Percentiles rank a stretch among this genome's conserved stretches.
phyloP scores from a whole-genome alignment of 2,329 filamentous ascomycete species.

The Cadophora sp. region DNA sequence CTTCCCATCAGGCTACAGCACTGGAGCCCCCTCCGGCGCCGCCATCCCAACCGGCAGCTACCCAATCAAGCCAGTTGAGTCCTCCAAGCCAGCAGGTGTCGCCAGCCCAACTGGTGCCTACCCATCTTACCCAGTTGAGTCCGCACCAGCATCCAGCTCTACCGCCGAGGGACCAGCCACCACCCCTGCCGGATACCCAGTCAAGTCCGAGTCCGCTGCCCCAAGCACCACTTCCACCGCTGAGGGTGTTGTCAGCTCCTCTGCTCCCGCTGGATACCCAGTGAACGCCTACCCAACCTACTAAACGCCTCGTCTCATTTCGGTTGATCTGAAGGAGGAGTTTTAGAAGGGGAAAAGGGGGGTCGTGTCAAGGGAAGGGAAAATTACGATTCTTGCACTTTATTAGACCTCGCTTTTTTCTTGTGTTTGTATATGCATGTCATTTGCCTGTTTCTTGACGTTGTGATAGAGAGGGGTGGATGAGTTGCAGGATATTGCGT shows the following conservation, averaged over 20 bases:
- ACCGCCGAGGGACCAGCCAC: neutral
- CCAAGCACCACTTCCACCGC: neutral
- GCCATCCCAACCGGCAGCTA: constrained; percentile 26
- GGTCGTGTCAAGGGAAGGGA: neutral
- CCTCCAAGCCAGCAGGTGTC: neutral
- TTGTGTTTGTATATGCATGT: constrained; percentile 8
- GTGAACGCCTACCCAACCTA: constrained; percentile 6
- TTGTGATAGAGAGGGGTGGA: neutral
- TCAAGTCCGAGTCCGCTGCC: neutral
- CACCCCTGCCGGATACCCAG: neutral
- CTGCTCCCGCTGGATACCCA: neutral
- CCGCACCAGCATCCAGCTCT: neutral
- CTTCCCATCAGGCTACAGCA: constrained; percentile 33
- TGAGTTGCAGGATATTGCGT: neutral
- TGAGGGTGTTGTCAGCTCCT: neutral
- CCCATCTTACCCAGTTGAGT: neutral
- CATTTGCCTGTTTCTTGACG: neutral
- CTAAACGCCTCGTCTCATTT: neutral
- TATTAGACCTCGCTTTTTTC: neutral
- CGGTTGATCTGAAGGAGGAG: neutral
- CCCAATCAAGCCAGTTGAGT: neutral
- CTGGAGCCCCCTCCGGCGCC: constrained; percentile 25
- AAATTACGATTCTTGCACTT: constrained; percentile 7
- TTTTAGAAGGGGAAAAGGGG: neutral
- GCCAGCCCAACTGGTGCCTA: constrained; percentile 5